Conservation (phyloP, 2,329 filamentous ascomycete genomes). For the Claviceps humidiphila region DNA sequence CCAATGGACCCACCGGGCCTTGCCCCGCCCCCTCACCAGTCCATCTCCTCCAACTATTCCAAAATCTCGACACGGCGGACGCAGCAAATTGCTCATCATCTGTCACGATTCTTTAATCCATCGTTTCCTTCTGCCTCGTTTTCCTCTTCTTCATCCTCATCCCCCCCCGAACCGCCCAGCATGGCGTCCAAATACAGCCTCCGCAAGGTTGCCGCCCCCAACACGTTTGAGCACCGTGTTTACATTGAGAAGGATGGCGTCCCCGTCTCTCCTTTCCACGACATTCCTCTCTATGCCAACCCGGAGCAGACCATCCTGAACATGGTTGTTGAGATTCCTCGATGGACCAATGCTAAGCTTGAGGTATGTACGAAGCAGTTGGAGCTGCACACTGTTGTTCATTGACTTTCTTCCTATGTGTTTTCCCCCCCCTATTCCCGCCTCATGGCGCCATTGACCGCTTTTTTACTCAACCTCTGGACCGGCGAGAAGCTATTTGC, state of each 20-base stretch:
- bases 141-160: constrained; percentile 11
- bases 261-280: constrained; percentile 91
- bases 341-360: constrained; percentile 99
- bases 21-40: constrained; percentile 24
- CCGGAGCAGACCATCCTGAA: constrained; percentile 90
- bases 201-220: constrained; percentile 77
- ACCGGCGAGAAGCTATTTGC: constrained; percentile 3
- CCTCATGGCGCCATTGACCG: background rate
- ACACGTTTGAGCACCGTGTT: constrained; percentile 94
- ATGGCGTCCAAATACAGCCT: constrained; percentile 58
- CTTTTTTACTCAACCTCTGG: background rate
- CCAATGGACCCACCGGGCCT: constrained; percentile 12
- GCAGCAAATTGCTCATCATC: constrained; percentile 41
- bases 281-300: constrained; percentile 96
- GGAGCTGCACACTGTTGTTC: background rate
- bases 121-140: constrained; percentile 8
- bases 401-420: background rate
- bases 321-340: constrained; percentile 98
- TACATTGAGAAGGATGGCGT: constrained; percentile 97
- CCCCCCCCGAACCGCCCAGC: constrained; percentile 12
- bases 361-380: constrained; percentile 52
- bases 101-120: constrained; percentile 21
- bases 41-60: constrained; percentile 15
- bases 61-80: constrained; percentile 37
- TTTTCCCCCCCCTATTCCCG: background rate